Base-by-base conservation (phyloP, 768 basidiomycete species). In the Punctularia strigosozonata region DNA sequence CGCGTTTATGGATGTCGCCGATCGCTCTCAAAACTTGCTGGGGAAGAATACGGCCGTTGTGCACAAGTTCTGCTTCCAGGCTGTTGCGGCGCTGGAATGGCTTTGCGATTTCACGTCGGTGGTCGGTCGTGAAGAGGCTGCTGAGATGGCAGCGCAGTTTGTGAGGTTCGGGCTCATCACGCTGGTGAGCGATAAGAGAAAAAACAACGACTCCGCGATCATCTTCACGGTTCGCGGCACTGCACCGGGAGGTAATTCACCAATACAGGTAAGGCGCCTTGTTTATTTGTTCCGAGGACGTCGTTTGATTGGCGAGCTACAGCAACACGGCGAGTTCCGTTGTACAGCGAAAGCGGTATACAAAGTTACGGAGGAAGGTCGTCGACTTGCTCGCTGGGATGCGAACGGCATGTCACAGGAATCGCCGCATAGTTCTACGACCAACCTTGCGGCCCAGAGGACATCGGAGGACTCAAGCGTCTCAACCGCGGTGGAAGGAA, bases 91-190 rank as follows among this genome's bases (percentile, higher is more conserved):
- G 0, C 67, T 97, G 40, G 92, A 98, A 60, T 99, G 95, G 95
- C 75, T 99, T 28, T 85, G 88, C 55, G 95, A 99, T 58, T 95
- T 90, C 50, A 90, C 95, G 0, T 95, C 92, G 1, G 88, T 92
- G 24, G 88, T 91, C 24, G 91, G 91, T 18, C 69, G 88, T 38
- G 95, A 99, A 53, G 95, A 98, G 58, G 92, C 90, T 0, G 88
- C 90, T 8, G 95, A 99, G 66, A 85, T 98, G 77, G 83, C 88
- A 2, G 95, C 92, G 4, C 95, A 98, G 56, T 97, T 98, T 51
- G 91, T 97, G 33, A 80, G 95, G 38, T 95, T 91, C 51, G 87
- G 90, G 28, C 77, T 94, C 45, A 83, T 99, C 59, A 62, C 65
- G 3, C 68, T 98, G 31, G 88, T 94, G 44, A 85, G 82, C 63